Percentiles rank a stretch among this genome's conserved stretches.
Conservation (phyloP, 768 basidiomycete species). For the Rhizopogon roseolus region DNA sequence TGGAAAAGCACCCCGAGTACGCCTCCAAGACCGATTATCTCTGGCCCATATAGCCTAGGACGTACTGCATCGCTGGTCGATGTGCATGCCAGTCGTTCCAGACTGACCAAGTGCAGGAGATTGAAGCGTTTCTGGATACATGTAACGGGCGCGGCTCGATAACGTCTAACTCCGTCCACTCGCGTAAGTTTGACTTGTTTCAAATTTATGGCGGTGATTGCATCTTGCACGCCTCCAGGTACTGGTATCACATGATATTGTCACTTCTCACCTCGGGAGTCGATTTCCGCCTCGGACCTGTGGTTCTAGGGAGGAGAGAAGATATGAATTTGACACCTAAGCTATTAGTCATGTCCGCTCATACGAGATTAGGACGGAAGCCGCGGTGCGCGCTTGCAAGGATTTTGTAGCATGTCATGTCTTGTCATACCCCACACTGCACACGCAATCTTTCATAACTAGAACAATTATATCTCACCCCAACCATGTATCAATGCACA, state of each 20-base stretch:
- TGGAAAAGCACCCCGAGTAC: slow-evolving; percentile 16
- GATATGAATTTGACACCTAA: background rate
- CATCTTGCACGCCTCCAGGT: background rate
- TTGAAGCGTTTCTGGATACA: slow-evolving; percentile 24
- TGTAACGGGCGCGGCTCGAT: slow-evolving; percentile 15
- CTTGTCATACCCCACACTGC: slow-evolving; percentile 7
- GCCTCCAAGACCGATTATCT: slow-evolving; percentile 23
- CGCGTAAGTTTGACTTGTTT: background rate
- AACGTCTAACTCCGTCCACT: slow-evolving; percentile 2
- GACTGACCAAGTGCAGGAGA: slow-evolving; percentile 17
- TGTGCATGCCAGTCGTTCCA: slow-evolving; percentile 8
- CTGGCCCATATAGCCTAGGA: slow-evolving; percentile 26
- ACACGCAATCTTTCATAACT: slow-evolving; percentile 1
- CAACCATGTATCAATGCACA: slow-evolving; percentile 10
- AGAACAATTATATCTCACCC: slow-evolving; percentile 2
- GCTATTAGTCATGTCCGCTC: background rate
- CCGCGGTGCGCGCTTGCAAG: background rate
- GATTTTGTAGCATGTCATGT: slow-evolving; percentile 13
- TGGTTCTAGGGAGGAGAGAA: background rate
- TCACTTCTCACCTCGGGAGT: background rate
- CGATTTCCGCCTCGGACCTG: background rate
- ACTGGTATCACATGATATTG: background rate
- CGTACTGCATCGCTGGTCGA: slow-evolving; percentile 28
- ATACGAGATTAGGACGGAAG: background rate
- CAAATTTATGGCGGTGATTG: background rate